Evolutionary conservation across 163 green algal species (phyloP).

Genomic region (Scenedesmus sp.): DNA sequence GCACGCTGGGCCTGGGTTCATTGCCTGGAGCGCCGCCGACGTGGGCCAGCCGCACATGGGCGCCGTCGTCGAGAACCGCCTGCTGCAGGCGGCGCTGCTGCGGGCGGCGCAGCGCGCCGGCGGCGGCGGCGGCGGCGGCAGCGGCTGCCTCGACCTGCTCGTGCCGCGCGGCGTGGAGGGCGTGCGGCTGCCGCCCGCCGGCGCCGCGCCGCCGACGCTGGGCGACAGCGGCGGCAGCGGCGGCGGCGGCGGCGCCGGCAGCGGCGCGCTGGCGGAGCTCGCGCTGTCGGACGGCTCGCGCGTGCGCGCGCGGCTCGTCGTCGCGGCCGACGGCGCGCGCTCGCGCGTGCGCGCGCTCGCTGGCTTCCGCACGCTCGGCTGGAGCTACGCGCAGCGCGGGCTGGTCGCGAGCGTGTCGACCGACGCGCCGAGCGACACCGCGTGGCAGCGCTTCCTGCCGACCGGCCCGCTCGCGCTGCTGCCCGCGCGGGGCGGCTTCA

Average conservation of each 20-base stretch:
- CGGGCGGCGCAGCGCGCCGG: constrained; percentile 1
- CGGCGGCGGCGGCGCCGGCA: constrained; percentile 13
- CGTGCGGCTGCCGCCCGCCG: constrained; percentile 44
- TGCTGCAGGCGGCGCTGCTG: constrained; percentile 68
- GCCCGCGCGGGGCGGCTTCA: constrained; percentile 75
- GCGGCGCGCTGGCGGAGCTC: constrained; percentile 48
- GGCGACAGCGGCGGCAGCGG: neutral
- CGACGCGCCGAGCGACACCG: constrained; percentile 63
- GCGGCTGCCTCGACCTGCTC: constrained; percentile 54
- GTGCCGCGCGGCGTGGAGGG: constrained; percentile 44
- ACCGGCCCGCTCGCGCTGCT: constrained; percentile 92
- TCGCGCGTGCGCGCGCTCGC: constrained; percentile 67
- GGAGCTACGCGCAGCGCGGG: constrained; percentile 74
- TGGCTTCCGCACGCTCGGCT: constrained; percentile 67
- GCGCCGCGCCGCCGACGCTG: constrained; percentile 1
- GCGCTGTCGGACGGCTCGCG: constrained; percentile 53
- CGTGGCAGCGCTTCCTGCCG: constrained; percentile 93
- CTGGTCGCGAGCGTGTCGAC: constrained; percentile 73
- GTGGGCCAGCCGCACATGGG: constrained; percentile 64
- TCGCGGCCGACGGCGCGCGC: constrained; percentile 81
- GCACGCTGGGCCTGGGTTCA: constrained; percentile 51
- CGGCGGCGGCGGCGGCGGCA: constrained; percentile 14
- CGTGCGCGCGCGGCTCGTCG: constrained; percentile 74
- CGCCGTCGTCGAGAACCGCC: constrained; percentile 77
- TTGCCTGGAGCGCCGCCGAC: constrained; percentile 69